These are phyloP conservation scores for Blastobotrys chiropterorum DNA, from an alignment of 805 yeast species.

Conservation along the genomic window DNA sequence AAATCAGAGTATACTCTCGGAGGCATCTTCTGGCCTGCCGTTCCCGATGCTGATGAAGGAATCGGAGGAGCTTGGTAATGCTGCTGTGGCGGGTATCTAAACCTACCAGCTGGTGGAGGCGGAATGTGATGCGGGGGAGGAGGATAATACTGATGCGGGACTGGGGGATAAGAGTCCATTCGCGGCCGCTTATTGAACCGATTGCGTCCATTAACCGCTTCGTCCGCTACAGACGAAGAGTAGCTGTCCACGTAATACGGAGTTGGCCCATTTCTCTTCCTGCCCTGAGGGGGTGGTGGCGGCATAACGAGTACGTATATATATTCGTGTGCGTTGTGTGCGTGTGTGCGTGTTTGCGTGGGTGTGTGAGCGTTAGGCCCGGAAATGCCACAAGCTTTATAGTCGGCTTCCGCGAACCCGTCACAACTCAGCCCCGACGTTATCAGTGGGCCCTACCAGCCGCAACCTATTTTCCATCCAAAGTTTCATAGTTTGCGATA, in stretches of 20 bases:
- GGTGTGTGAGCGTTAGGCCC: neutral
- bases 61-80: neutral
- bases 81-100: neutral
- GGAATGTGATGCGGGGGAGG: neutral
- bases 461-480: too few species aligned
- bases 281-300: neutral
- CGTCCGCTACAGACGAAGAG: neutral
- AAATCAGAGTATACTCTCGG: constrained; percentile 11
- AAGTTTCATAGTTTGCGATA: too few species aligned
- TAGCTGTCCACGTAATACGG: neutral
- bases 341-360: neutral
- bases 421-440: neutral
- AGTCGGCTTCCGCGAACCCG: neutral
- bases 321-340: neutral
- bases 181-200: neutral
- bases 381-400: neutral
- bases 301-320: too few species aligned
- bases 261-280: neutral
- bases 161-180: neutral
- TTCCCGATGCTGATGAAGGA: neutral
- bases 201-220: neutral
- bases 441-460: too few species aligned
- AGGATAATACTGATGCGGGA: neutral
- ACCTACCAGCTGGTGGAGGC: neutral
- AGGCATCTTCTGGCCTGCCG: neutral